Conservation (phyloP, 108 stramenopile species). For the Fragilariopsis cylindrus region DNA sequence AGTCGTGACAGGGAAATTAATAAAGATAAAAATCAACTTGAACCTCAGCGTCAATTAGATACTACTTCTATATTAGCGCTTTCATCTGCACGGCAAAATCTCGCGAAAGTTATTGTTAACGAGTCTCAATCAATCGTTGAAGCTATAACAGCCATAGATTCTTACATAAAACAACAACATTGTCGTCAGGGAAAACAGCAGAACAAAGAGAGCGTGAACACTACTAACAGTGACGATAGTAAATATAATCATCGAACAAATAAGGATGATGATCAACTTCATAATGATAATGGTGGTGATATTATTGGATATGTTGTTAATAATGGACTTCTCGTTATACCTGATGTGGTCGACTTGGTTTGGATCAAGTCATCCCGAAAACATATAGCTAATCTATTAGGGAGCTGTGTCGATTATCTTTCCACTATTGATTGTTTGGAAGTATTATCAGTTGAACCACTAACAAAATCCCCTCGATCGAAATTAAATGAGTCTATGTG, state of each 20-base stretch:
- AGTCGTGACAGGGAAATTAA: not conserved
- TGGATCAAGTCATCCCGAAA: constrained; percentile 37
- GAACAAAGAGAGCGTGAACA: not conserved
- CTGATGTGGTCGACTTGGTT: constrained; percentile 27
- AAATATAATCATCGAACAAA: too few species aligned
- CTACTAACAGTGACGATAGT: not conserved
- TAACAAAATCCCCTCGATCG: not conserved
- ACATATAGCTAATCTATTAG: constrained; percentile 17
- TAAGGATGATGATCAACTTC: not conserved
- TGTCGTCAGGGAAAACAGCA: not conserved
- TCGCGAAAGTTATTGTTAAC: constrained; percentile 1
- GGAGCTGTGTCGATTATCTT: not conserved
- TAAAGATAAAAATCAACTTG: not conserved
- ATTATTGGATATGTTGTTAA: not conserved
- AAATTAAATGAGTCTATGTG: constrained; percentile 17
- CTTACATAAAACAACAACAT: not conserved
- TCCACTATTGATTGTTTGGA: not conserved
- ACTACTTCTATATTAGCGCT: constrained; percentile 11
- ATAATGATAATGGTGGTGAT: not conserved
- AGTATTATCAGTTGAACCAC: not conserved
- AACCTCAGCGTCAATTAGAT: constrained; percentile 8
- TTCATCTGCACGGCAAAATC: not conserved
- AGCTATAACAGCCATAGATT: not conserved
- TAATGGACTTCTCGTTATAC: not conserved
- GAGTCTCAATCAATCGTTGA: constrained; percentile 6